Base-by-base conservation (phyloP, 2,329 filamentous ascomycete genomes). In the Fusarium bactridioides region DNA sequence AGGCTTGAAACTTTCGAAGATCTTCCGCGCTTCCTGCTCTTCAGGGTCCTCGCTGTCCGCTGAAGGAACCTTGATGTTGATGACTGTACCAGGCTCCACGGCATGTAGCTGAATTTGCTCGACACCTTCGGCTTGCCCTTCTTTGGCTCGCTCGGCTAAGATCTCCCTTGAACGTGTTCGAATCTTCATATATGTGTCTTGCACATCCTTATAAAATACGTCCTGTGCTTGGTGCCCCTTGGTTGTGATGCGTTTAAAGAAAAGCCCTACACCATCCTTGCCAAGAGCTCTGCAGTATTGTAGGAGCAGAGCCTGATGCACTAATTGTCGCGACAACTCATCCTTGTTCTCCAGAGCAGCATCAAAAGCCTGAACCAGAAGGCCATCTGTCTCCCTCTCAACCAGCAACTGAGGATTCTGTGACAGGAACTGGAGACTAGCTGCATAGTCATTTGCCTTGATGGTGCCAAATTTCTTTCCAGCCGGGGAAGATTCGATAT, bases 101-200 rank as follows among this genome's bases (percentile, higher is more conserved):
- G 96, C 95, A 80, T 99, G 96, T 51, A 99, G 88, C 83, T 99
- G 97, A 75, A 99, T 99, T 82, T 98, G 95, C 84, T 99, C 96
- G 15, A 97, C 92, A 25, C 92, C 94, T 43, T 92, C 93, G 66
- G 84, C 82, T 44, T 81, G 84, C 7, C 80, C 84, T 60, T 88
- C 86, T 70, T 84, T 84, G 21, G 85, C 86, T 67, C 86, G 81
- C 82, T 90, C 84, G 23, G 83, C 82, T 61, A 86, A 82, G 72
- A 97, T 92, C 81, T 97, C 93, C 11, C 88, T 86, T 3, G 93
- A 91, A 53, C 96, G 90, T 31, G 86, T 91, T 77, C 90, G 91
- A 81, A 99, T 98, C 60, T 92, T 90, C 77, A 87, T 86, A 82
- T 97, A 98, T 7, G 95, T 98, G 43, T 91, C 91, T 78, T 94